Percentiles rank a stretch among this genome's conserved stretches.
These are phyloP conservation scores for Neostapfia colusana DNA, from an alignment of 176 grass and related monocot genomes.

Conservation along the genomic window DNA sequence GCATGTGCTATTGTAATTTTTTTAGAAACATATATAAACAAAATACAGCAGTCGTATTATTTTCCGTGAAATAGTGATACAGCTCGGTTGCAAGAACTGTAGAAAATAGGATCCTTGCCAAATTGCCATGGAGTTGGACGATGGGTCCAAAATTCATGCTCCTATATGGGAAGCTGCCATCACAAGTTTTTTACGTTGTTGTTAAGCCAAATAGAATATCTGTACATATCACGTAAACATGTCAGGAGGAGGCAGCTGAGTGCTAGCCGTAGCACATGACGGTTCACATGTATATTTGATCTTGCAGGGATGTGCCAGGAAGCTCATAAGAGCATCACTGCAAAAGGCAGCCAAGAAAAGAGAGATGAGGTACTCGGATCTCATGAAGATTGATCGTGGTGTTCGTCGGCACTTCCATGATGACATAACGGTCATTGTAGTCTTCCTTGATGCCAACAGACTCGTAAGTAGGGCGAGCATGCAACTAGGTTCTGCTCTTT, in stretches of 20 bases:
- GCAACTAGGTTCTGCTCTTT: conserved; percentile 44
- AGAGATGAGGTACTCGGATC: conserved; percentile 96
- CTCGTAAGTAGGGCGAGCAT: conserved; percentile 63
- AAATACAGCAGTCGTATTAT: neutral
- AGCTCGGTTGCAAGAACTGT: neutral
- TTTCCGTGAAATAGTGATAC: neutral
- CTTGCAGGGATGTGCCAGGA: conserved; percentile 79
- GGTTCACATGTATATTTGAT: conserved; percentile 31
- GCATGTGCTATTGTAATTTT: neutral
- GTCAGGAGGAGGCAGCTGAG: too few species aligned
- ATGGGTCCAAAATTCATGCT: neutral
- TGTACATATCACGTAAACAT: neutral
- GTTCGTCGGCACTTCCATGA: conserved; percentile 94
- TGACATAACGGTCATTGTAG: conserved; percentile 79
- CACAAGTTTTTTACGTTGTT: neutral
- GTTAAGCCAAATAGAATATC: neutral
- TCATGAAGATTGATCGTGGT: conserved; percentile 91
- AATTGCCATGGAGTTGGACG: neutral
- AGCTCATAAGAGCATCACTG: conserved; percentile 65
- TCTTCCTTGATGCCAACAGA: conserved; percentile 78
- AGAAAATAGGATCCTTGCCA: neutral
- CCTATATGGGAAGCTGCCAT: neutral
- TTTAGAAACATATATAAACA: conserved; percentile 12
- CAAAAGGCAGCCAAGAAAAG: conserved; percentile 89
- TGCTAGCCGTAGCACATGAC: neutral